Base-by-base conservation (phyloP, 139 green algal genomes). In the Coccomyxa sp. region DNA sequence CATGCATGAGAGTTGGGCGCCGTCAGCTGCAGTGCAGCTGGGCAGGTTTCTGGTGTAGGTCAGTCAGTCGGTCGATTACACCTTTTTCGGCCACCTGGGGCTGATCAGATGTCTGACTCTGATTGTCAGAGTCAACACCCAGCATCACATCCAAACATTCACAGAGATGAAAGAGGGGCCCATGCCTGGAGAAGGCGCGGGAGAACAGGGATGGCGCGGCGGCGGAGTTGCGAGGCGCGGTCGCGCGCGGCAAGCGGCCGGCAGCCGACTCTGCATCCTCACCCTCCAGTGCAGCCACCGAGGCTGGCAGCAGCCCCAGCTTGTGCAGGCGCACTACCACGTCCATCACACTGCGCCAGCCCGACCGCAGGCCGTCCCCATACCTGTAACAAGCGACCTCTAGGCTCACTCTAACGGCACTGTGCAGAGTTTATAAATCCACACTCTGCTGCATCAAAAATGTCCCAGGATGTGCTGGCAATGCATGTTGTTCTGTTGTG, bases 331-430 rank as follows among this genome's bases (percentile, higher is more conserved):
- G 88, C 79, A 98, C 66, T 27, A 98, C 67, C 58, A 91, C 91
- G 83, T 98, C 95, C 82, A 98, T 81, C 23, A 99, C 87, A 83
- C 95, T 93, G 27, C 89, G 85, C 96, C 96, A 99, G 17, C 93
- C 95, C 30, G 76, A 79, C 25, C 92, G 89, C 79, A 99, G 75
- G 84, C 82, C 90, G 87, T 98, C 95, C 27, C 95, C 95, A 76
- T 97, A 93, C 80, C 91, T 93, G 90, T 84, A 71, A 16, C 38
- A 7, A 51, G 38, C 38, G 7, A 51, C 3, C 38, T 51, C 38
- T 51, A n/a, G 38, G 38, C 38, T 51, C 38, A 51, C 3, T 51
- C 71, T 28, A 13, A 21, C 13, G 38, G 38, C 38, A 51, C 38
- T 51, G 38, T 51, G 38, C 38, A 51, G 38, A 51, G 38, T 51